Base-by-base conservation (phyloP, 2,329 filamentous ascomycete genomes). In the Orbilia ellipsospora region DNA sequence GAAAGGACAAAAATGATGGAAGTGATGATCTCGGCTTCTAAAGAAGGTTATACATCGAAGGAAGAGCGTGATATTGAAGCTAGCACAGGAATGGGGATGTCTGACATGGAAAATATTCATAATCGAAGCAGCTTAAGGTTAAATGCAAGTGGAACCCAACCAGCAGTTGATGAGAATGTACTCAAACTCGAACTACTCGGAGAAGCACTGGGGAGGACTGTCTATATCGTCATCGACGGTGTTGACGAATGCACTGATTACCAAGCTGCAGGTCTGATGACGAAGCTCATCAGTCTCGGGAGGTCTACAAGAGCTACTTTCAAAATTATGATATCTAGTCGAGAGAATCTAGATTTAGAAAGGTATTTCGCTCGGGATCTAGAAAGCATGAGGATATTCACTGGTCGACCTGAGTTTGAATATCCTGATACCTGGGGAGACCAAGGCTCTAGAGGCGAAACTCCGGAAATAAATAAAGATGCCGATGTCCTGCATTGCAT, bases 191-290 rank as follows among this genome's bases (percentile, higher is more conserved):
- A 73, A 18, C 15, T 4, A 7, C 12, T 73, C 4, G 68, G 57
- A 1, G 44, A 26, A 13, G 31, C 51, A 8, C 18, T 60, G 31
- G 61, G 48, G 2, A 66, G 18, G 44, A 62, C 55, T 3, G 51
- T 73, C 5, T 73, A 66, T 26, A 62, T 73, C 15, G n/a, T 73
- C 8, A 52, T 73, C 16, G 62, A 73, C 18, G 62, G 62, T 6
- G 42, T 67, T 20, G 62, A 73, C 28, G 69, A 73, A 57, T 67
- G 55, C 40, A 73, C 50, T 13, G 62, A 67, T 20, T 52, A 73
- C 10, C 55, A 67, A 26, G 16, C 45, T 4, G n/a, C 61, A 10
- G 45, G 23, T 4, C 36, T 73, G 1, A 28, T 66, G 2, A 18
- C 23, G 1, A 36, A 65, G 15, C 31, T 73, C 12, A 56, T 55